Evolutionary conservation across 805 yeast genomes (phyloP).

Genomic region (Metschnikowia hibisci): DNA sequence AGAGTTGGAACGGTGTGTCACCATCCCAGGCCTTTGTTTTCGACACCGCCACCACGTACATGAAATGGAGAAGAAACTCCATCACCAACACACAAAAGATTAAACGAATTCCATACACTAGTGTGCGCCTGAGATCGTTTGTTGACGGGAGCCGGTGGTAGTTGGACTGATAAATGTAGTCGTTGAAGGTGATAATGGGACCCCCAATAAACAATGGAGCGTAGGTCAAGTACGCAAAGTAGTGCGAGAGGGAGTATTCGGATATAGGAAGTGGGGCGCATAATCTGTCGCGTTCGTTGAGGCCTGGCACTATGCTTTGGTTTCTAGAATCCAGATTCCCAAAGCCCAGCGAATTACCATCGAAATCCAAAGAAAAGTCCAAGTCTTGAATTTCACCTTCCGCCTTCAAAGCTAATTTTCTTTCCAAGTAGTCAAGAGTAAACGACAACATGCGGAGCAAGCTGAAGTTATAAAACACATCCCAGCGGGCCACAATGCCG

Average conservation of each 20-base stretch:
- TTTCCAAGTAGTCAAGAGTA: conserved; percentile 68
- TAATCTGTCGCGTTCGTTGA: conserved; percentile 63
- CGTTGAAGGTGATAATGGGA: conserved; percentile 90
- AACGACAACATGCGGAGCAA: conserved; percentile 79
- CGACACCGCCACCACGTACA: conserved; percentile 91
- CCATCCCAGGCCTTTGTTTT: conserved; percentile 87
- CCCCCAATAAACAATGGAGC: conserved; percentile 94
- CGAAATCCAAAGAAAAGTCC: conserved; percentile 1
- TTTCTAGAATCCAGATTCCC: background rate
- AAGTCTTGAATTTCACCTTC: background rate
- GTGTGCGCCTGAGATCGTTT: conserved; percentile 43
- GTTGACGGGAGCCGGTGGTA: conserved; percentile 57
- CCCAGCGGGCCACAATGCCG: conserved; percentile 90
- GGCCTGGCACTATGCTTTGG: conserved; percentile 6
- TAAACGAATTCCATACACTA: conserved; percentile 64
- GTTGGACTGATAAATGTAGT: conserved; percentile 70
- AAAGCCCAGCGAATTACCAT: background rate
- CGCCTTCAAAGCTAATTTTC: conserved; percentile 8
- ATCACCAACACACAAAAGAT: conserved; percentile 72
- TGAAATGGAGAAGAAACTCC: conserved; percentile 85
- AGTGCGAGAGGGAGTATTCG: conserved; percentile 63
- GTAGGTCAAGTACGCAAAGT: conserved; percentile 72
- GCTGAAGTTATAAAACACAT: conserved; percentile 89
- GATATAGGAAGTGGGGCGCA: conserved; percentile 55
- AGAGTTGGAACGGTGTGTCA: conserved; percentile 85